These are phyloP conservation scores for Pachyrhizus erosus DNA, from an alignment of 306 rosid species.

Conservation along the genomic window DNA sequence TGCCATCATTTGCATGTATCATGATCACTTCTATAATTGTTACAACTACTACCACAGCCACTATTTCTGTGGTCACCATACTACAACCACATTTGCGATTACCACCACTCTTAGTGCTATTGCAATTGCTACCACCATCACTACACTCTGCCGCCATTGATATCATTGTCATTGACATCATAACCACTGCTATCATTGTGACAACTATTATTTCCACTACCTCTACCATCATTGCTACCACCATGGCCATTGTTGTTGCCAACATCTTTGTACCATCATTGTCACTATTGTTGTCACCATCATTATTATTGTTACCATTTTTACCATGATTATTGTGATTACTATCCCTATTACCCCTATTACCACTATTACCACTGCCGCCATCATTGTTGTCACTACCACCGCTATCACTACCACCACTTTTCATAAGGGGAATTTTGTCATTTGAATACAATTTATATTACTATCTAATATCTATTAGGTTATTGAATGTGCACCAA, in stretches of 20 bases:
- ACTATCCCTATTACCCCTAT: too few relatives aligned
- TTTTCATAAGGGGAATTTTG: not conserved
- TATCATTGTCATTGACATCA: not conserved
- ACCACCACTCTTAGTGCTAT: too few relatives aligned
- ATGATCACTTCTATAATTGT: not conserved
- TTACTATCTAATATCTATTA: not conserved
- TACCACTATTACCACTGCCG: too few relatives aligned
- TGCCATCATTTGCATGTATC: not conserved
- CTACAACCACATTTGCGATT: too few relatives aligned
- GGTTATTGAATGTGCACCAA: not conserved
- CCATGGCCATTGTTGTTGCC: too few relatives aligned
- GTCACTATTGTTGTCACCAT: too few relatives aligned
- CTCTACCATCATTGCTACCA: too few relatives aligned
- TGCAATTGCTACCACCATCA: not conserved
- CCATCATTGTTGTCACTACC: too few relatives aligned
- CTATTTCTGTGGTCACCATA: not conserved
- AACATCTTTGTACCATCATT: not conserved
- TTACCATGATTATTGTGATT: not conserved
- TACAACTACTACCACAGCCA: not conserved
- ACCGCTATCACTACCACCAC: too few relatives aligned
- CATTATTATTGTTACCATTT: not conserved
- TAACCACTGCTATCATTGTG: not conserved
- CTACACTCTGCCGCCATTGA: not conserved
- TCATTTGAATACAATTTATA: not conserved
- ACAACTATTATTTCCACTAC: too few relatives aligned